These are phyloP conservation scores for Chaetomium olivaceum DNA, from an alignment of 2,329 filamentous ascomycete species.

Conservation along the genomic window DNA sequence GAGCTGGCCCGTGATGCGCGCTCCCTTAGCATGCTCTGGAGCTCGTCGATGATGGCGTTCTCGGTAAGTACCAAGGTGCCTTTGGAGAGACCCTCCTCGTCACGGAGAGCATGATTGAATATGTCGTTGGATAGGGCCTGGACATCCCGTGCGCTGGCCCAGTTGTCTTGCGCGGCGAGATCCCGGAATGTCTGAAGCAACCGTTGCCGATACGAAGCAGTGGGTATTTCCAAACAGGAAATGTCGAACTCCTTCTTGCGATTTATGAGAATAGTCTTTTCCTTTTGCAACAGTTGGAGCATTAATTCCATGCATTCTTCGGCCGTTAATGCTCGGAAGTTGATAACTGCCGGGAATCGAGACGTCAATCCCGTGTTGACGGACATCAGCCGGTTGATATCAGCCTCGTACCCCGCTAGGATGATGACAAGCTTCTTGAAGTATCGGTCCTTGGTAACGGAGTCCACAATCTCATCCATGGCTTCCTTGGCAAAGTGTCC, in stretches of 20 bases:
- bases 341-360: constrained; percentile 62
- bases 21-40: constrained; percentile 31
- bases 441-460: constrained; percentile 57
- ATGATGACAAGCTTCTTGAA: constrained; percentile 64
- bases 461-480: constrained; percentile 55
- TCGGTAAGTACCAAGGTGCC: constrained; percentile 23
- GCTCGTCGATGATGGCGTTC: constrained; percentile 20
- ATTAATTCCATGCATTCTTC: constrained; percentile 50
- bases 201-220: constrained; percentile 24
- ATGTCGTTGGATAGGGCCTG: constrained; percentile 54
- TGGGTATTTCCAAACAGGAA: constrained; percentile 29
- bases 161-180: constrained; percentile 49
- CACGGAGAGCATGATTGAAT: constrained; percentile 44
- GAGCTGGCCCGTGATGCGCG: constrained; percentile 26
- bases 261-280: constrained; percentile 29
- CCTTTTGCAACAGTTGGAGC: constrained; percentile 34
- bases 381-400: constrained; percentile 64
- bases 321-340: constrained; percentile 52
- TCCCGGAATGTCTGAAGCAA: constrained; percentile 41
- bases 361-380: constrained; percentile 64
- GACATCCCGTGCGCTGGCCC: constrained; percentile 67
- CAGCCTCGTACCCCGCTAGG: constrained; percentile 66
- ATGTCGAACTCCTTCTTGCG: constrained; percentile 32
- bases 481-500: constrained; percentile 59
- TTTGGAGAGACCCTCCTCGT: constrained; percentile 30